Conservation (phyloP, 1,284 basidiomycete species). For the Leccinum pachyderme region DNA sequence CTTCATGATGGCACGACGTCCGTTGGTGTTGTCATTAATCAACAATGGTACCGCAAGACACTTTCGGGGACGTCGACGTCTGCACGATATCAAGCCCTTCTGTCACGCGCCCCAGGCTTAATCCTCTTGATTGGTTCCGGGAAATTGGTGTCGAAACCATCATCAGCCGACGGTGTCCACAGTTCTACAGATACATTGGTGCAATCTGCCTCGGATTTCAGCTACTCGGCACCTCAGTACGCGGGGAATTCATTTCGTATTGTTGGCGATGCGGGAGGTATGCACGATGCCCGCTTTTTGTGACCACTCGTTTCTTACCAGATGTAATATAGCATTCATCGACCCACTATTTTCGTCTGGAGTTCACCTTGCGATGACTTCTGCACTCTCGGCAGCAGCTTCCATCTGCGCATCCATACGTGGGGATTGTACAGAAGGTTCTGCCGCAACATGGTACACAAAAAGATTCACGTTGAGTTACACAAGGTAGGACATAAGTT, state of each 20-base stretch:
- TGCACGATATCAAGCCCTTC: conserved; percentile 28
- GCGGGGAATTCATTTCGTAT: conserved; percentile 60
- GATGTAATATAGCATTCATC: conserved; percentile 52
- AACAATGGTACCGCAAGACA: conserved; percentile 47
- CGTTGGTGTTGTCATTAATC: conserved; percentile 69
- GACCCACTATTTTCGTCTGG: conserved; percentile 66
- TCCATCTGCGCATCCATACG: conserved; percentile 53
- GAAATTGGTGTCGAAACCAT: conserved; percentile 38
- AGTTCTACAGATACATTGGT: conserved; percentile 28
- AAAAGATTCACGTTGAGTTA: conserved; percentile 52
- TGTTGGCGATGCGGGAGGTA: conserved; percentile 73
- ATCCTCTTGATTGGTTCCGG: conserved; percentile 49
- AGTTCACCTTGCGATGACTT: conserved; percentile 58
- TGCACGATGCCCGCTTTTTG: neutral
- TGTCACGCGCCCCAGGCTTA: conserved; percentile 51
- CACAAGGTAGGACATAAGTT: conserved; percentile 42
- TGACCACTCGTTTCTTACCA: neutral
- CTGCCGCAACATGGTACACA: conserved; percentile 50
- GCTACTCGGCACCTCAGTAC: conserved; percentile 64
- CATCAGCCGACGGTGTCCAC: conserved; percentile 5
- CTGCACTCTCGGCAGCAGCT: conserved; percentile 54
- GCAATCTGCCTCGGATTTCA: conserved; percentile 59
- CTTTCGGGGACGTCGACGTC: conserved; percentile 36
- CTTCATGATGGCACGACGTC: conserved; percentile 67
- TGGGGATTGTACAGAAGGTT: conserved; percentile 47